Evolutionary conservation across 129 eudicot species (phyloP).

Genomic region (Smallanthus sonchifolius): DNA sequence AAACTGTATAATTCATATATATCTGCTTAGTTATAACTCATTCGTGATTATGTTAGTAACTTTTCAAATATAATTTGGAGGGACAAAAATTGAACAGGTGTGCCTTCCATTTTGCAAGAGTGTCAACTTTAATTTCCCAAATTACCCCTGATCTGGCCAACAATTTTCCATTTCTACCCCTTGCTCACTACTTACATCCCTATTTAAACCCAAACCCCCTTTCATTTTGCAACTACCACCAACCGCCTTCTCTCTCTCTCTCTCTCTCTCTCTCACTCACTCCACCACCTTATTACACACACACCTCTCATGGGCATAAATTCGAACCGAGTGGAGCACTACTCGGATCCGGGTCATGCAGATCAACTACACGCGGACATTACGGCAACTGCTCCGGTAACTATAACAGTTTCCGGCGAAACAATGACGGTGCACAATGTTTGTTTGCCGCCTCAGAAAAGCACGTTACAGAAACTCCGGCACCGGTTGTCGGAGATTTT

Average conservation of each 20-base stretch:
- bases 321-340: constrained; percentile 55
- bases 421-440: constrained; percentile 51
- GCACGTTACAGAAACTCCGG: constrained; percentile 59
- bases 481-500: constrained; percentile 68
- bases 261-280: not conserved
- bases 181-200: not conserved
- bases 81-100: constrained; percentile 7
- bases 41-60: not conserved
- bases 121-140: not conserved
- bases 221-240: constrained; percentile 18
- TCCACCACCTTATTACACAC: not conserved
- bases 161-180: constrained; percentile 9
- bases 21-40: too few relatives aligned
- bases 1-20: too few relatives aligned
- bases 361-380: not conserved
- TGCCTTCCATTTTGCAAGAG: not conserved
- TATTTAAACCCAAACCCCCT: constrained; percentile 28
- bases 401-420: constrained; percentile 5
- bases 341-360: constrained; percentile 35
- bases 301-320: constrained; percentile 37
- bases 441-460: constrained; percentile 63
- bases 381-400: not conserved
- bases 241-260: not conserved
- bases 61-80: constrained; percentile 1
- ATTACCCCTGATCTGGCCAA: not conserved